Conservation (phyloP, 2,329 filamentous ascomycete species). For the Trichoderma sp. region DNA sequence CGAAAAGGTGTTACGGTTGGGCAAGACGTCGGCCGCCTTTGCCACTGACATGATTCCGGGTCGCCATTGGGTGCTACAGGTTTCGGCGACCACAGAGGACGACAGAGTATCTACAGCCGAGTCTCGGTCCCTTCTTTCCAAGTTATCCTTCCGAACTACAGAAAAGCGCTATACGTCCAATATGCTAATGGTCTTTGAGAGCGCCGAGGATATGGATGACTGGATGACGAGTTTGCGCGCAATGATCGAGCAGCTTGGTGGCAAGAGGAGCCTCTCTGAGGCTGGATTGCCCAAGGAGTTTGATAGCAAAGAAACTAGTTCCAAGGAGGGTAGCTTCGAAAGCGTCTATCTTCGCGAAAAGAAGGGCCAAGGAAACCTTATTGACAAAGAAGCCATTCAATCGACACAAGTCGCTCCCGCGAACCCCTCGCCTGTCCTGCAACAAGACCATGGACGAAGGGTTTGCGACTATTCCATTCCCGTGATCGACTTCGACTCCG, state of each 20-base stretch:
- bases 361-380: conserved; percentile 48
- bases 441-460: conserved; percentile 21
- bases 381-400: conserved; percentile 50
- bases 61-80: conserved; percentile 76
- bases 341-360: conserved; percentile 39
- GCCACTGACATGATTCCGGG: conserved; percentile 79
- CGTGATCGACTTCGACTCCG: conserved; percentile 28
- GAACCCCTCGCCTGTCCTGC: conserved; percentile 21
- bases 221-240: conserved; percentile 71
- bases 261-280: conserved; percentile 63
- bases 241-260: conserved; percentile 70
- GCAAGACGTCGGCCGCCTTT: conserved; percentile 76
- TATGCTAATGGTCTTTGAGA: conserved; percentile 72
- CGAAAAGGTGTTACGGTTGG: conserved; percentile 71
- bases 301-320: conserved; percentile 32
- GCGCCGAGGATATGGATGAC: conserved; percentile 70
- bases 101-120: conserved; percentile 54
- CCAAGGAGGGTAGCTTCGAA: conserved; percentile 34
- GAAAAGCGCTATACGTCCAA: conserved; percentile 62
- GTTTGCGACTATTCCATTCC: conserved; percentile 22
- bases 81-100: conserved; percentile 65
- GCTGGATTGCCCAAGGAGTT: conserved; percentile 48
- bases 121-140: conserved; percentile 64
- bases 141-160: conserved; percentile 57
- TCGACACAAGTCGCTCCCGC: conserved; percentile 40